Evolutionary conservation across 176 grass and related monocot genomes (phyloP).

Genomic region (Eragrostis curvula): DNA sequence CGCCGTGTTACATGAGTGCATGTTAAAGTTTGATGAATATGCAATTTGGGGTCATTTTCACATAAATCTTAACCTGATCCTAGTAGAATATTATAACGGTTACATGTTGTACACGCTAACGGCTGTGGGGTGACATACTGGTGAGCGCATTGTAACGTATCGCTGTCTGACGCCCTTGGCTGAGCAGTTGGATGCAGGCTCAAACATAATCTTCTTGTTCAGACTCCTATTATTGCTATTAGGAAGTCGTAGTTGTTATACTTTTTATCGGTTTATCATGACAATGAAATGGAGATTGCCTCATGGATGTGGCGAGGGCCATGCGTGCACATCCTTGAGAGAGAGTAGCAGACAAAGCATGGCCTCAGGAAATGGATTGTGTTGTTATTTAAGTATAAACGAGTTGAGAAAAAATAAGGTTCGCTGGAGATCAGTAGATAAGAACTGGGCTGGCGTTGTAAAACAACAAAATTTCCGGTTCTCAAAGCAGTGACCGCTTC

Average conservation of each 20-base stretch:
- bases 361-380: neutral
- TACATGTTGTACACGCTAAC: conserved; percentile 30
- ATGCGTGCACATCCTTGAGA: conserved; percentile 4
- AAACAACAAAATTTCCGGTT: conserved; percentile 27
- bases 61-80: conserved; percentile 26
- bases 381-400: neutral
- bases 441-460: neutral
- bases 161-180: conserved; percentile 8
- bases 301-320: conserved; percentile 27
- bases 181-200: conserved; percentile 1
- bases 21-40: neutral
- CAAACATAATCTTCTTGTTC: neutral
- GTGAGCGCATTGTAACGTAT: conserved; percentile 20
- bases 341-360: neutral
- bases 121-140: neutral
- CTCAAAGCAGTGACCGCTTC: conserved; percentile 13
- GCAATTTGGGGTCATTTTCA: neutral
- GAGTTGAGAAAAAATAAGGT: neutral
- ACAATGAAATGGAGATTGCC: conserved; percentile 27
- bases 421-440: neutral
- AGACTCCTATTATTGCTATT: neutral
- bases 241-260: neutral
- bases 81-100: neutral
- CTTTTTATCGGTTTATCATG: neutral
- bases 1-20: neutral